These are phyloP conservation scores for Parastagonospora nodorum DNA, from an alignment of 2,329 filamentous ascomycete genomes.

Conservation along the genomic window DNA sequence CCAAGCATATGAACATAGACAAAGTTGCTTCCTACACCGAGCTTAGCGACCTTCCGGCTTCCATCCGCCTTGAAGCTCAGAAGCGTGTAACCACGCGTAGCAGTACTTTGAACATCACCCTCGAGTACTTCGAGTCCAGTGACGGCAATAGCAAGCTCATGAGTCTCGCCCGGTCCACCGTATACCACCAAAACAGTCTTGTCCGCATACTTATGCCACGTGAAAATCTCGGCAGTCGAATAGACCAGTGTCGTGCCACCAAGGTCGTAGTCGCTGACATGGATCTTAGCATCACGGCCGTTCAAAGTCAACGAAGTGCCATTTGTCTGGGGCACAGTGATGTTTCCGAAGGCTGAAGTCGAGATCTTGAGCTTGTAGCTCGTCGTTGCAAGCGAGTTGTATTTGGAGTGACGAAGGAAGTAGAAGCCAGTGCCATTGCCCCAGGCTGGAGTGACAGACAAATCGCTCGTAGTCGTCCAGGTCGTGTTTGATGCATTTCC, in stretches of 20 bases:
- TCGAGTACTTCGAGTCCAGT: slow-evolving; percentile 46
- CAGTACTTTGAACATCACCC: slow-evolving; percentile 47
- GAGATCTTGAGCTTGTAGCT: slow-evolving; percentile 67
- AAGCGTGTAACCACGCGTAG: slow-evolving; percentile 52
- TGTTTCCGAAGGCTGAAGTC: slow-evolving; percentile 60
- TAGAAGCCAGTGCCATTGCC: slow-evolving; percentile 66
- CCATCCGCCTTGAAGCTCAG: slow-evolving; percentile 62
- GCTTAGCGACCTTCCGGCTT: slow-evolving; percentile 58
- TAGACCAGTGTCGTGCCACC: slow-evolving; percentile 66
- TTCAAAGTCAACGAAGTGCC: slow-evolving; percentile 60
- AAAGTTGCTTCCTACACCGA: slow-evolving; percentile 47
- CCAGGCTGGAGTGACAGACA: slow-evolving; percentile 67
- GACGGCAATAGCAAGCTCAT: slow-evolving; percentile 62
- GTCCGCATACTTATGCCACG: slow-evolving; percentile 67
- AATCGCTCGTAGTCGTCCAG: slow-evolving; percentile 49
- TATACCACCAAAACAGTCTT: slow-evolving; percentile 69
- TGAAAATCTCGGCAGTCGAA: slow-evolving; percentile 70
- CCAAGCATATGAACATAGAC: slow-evolving; percentile 63
- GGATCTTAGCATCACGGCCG: slow-evolving; percentile 69
- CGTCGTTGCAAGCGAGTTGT: slow-evolving; percentile 62
- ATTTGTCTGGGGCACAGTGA: slow-evolving; percentile 65
- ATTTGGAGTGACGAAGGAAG: slow-evolving; percentile 68
- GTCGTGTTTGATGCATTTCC: slow-evolving; percentile 34
- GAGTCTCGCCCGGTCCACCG: slow-evolving; percentile 64
- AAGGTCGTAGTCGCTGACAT: slow-evolving; percentile 69